Base-by-base conservation (phyloP, 1,284 basidiomycete genomes). In the Sanguinoderma infundibulare region DNA sequence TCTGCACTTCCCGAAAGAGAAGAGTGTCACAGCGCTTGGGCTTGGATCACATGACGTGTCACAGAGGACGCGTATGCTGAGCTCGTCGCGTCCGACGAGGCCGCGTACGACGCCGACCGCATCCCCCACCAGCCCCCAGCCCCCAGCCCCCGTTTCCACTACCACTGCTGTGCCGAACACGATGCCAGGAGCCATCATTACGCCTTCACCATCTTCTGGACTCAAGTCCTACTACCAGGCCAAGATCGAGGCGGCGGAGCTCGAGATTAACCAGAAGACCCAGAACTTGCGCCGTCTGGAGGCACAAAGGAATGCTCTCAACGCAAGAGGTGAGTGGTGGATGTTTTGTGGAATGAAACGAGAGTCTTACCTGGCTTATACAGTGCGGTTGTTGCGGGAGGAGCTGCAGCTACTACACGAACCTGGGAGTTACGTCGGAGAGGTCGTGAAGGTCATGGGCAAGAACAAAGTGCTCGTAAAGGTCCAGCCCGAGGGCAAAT, bases 401-500 rank as follows among this genome's bases (percentile, higher is more conserved):
- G 97, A 99, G 78, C 82, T 98, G 2, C 96, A 98, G 73, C 82
- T 99, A 9, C 80, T 99, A 1, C 96, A 98, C 70, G 97, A 99
- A 74, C 96, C 98, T 0, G 97, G 96, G 36, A 95, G 92, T 71
- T 98, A 98, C 79, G 97, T 99, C 30, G 97, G 97, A 26, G 98
- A 98, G 78, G 91, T 99, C 2, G 91, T 98, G 70, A 99, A 98
- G 78, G 93, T 98, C 20, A 98, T 98, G 97, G 95, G 96, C 62
- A 98, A 98, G 91, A 98, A 91, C 77, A 98, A 98, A 79, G 96
- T 98, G 5, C 81, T 99, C 46, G 97, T 99, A 69, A 99, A 99
- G 78, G 95, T 99, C 8, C 97, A 98, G 75, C 97, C 97, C 0
- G 97, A 98, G 79, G 96, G 96, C 62, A 98, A 98, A 86, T 98